Evolutionary conservation across 176 grass and related monocot genomes (phyloP).

Genomic region (Alopecurus myosuroides): DNA sequence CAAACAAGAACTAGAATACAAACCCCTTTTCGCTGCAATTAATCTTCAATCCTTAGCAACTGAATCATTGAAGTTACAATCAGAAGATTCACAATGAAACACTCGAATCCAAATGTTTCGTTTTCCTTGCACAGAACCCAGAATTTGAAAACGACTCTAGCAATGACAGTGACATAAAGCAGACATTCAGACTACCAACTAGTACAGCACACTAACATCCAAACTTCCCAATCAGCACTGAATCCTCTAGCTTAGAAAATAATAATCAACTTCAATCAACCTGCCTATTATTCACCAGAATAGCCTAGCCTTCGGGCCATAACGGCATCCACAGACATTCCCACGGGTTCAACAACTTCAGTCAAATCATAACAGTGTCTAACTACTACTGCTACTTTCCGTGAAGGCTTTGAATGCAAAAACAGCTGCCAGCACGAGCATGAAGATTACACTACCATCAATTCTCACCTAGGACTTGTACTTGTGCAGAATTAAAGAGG

Average conservation of each 20-base stretch:
- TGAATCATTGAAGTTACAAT: not conserved
- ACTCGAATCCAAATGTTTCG: not conserved
- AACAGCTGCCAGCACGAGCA: not conserved
- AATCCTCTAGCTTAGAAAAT: not conserved
- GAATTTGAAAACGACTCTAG: not conserved
- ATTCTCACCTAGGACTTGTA: not conserved
- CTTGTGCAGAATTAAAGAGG: not conserved
- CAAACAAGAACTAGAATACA: not conserved
- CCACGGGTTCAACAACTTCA: not conserved
- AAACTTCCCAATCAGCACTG: conserved; percentile 17
- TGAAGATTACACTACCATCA: not conserved
- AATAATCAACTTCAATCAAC: conserved; percentile 23
- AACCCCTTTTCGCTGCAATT: not conserved
- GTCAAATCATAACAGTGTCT: conserved; percentile 11
- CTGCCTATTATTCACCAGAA: conserved; percentile 5
- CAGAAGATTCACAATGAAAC: conserved; percentile 13
- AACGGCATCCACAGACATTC: not conserved
- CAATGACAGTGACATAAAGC: conserved; percentile 3
- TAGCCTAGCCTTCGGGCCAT: not conserved
- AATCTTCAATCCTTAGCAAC: not conserved
- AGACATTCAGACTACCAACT: not conserved
- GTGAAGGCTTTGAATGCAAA: not conserved
- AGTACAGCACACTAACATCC: conserved; percentile 29
- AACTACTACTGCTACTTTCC: not conserved
- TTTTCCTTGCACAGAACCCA: not conserved